phyloP scores from a whole-genome alignment of 2,329 filamentous ascomycete species.

The Fusarium sp. region DNA sequence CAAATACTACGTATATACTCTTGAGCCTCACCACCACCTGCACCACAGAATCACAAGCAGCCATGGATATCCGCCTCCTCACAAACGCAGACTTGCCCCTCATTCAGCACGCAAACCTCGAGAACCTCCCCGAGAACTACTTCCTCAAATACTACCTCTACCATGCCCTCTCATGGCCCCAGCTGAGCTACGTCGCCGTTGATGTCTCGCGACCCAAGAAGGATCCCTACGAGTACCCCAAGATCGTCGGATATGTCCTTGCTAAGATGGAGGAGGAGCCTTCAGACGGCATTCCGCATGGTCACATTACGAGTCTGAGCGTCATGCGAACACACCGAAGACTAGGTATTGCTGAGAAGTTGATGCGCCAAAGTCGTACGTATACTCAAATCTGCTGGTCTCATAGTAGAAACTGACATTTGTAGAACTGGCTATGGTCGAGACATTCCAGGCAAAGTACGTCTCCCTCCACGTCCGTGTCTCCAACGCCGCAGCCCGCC shows the following conservation, averaged over 20 bases:
- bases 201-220: conserved; percentile 84
- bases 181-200: conserved; percentile 95
- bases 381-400: conserved; percentile 32
- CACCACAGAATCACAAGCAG: conserved; percentile 35
- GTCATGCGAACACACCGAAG: conserved; percentile 96
- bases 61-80: conserved; percentile 92
- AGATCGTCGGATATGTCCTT: conserved; percentile 98
- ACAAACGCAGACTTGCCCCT: conserved; percentile 85
- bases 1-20: neutral
- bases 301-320: conserved; percentile 93
- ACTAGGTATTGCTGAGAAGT: conserved; percentile 92
- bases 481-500: conserved; percentile 89
- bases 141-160: conserved; percentile 99
- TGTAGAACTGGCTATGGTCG: conserved; percentile 92
- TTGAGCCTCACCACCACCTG: conserved; percentile 13
- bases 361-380: conserved; percentile 96
- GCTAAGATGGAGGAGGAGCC: conserved; percentile 99
- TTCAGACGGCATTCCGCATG: conserved; percentile 87
- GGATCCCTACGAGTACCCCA: conserved; percentile 87
- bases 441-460: conserved; percentile 90
- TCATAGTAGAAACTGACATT: neutral
- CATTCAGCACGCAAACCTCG: conserved; percentile 98
- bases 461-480: conserved; percentile 96
- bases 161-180: conserved; percentile 97
- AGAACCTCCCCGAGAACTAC: conserved; percentile 99